Conservation (phyloP, 2,329 filamentous ascomycete species). For the Juglanconis sp. region DNA sequence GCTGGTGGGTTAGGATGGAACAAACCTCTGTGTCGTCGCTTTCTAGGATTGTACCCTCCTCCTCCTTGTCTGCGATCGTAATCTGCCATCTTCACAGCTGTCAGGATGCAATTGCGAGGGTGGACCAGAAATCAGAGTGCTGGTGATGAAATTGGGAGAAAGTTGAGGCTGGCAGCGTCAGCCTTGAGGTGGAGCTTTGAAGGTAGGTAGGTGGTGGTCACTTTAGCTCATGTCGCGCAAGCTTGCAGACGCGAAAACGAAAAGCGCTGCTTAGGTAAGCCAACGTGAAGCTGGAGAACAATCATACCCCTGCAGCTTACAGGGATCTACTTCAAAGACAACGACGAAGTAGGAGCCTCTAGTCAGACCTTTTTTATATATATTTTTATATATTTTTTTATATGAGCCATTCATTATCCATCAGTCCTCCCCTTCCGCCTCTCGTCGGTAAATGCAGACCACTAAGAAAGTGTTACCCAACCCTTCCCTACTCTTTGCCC, state of each 20-base stretch:
- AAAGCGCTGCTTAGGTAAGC: background rate
- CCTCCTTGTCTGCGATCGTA: slow-evolving; percentile 53
- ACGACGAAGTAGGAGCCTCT: too few species aligned
- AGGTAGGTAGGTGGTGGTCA: background rate
- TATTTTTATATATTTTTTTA: too few species aligned
- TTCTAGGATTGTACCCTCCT: slow-evolving; percentile 62
- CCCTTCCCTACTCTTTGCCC: background rate
- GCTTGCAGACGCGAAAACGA: background rate
- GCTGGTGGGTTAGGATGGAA: slow-evolving; percentile 3
- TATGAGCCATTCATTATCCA: too few species aligned
- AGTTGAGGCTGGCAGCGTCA: slow-evolving; percentile 4
- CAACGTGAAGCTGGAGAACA: background rate
- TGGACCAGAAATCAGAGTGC: background rate
- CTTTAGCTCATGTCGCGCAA: background rate
- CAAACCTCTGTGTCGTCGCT: slow-evolving; percentile 76
- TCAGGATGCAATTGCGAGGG: background rate
- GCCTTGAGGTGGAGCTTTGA: slow-evolving; percentile 2
- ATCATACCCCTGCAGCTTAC: background rate
- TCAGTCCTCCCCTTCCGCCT: too few species aligned
- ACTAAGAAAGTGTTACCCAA: background rate
- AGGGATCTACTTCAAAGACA: too few species aligned
- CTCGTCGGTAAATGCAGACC: too few species aligned
- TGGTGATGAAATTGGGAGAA: background rate
- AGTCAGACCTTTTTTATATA: too few species aligned
- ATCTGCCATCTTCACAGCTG: slow-evolving; percentile 46